phyloP scores from a whole-genome alignment of 2,329 filamentous ascomycete species.

The Lachnellula hyalina region DNA sequence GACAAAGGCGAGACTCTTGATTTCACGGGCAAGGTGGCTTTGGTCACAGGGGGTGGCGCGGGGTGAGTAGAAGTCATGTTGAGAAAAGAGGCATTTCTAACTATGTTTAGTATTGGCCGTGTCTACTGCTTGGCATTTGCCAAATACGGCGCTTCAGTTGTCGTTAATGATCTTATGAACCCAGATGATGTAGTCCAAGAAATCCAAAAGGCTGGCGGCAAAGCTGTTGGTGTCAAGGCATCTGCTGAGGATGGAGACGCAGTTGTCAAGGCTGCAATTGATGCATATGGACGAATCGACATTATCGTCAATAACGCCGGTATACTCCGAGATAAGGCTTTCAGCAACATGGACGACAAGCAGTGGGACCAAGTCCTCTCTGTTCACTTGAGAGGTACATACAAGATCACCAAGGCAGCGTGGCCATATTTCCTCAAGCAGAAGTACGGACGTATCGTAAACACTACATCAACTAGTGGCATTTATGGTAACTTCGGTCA shows the following conservation, averaged over 20 bases:
- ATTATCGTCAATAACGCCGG: slow-evolving; percentile 97
- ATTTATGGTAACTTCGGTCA: slow-evolving; percentile 99
- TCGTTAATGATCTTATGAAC: slow-evolving; percentile 94
- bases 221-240: slow-evolving; percentile 88
- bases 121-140: slow-evolving; percentile 85
- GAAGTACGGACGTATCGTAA: slow-evolving; percentile 94
- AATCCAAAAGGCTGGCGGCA: slow-evolving; percentile 83
- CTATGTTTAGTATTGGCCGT: slow-evolving; percentile 65
- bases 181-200: slow-evolving; percentile 87
- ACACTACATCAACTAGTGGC: slow-evolving; percentile 94
- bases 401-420: slow-evolving; percentile 93
- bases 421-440: slow-evolving; percentile 98
- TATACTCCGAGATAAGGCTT: slow-evolving; percentile 96
- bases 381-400: slow-evolving; percentile 90
- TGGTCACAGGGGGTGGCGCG: slow-evolving; percentile 83
- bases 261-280: slow-evolving; percentile 89
- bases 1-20: slow-evolving; percentile 67
- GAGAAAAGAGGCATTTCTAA: slow-evolving; percentile 23
- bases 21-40: slow-evolving; percentile 78
- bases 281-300: slow-evolving; percentile 88
- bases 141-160: slow-evolving; percentile 75
- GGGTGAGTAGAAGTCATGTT: slow-evolving; percentile 44
- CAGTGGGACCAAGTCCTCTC: slow-evolving; percentile 90
- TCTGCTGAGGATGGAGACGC: slow-evolving; percentile 88
- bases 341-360: slow-evolving; percentile 93